Evolutionary conservation across 192 early-diverging fungal genomes (phyloP), one percentile per base, ranked within the genome.

Genomic region (Kickxella alabastrina): DNA sequence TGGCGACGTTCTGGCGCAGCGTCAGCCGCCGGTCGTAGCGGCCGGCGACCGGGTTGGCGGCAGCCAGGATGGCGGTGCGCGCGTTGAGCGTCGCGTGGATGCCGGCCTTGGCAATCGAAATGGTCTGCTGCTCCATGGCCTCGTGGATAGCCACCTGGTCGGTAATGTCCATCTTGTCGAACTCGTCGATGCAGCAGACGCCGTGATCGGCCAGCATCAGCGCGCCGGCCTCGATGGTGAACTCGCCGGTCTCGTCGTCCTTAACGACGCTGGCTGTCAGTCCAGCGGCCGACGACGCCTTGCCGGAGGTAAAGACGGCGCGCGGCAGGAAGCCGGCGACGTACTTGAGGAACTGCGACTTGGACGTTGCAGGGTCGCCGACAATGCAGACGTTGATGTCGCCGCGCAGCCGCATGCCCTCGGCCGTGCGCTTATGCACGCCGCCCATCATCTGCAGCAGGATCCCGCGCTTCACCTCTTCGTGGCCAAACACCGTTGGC

Each of bases 71-170:
- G 12, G 90, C 90, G 6, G 93, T 92, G 37, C 94, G 85, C 3
- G 94, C 94, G 65, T 94, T 97, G 43, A 97, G 77, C 24, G 90
- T 91, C 25, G 92, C 91, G 54, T 97, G 94, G 59, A 95, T 94
- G 35, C 94, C 92, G 27, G 94, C 94, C 66, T 97, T 97, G 40
- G 93, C 89, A 56, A 97, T 95, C 13, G 85, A 85, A 48, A 96
- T 98, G 7, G 94, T 98, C 69, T 98, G 95, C 79, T 98, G 95
- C 72, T 97, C 94, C 95, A 98, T 98, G 9, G 94, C 95, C 76
- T 98, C 95, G 83, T 98, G 95, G 79, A 98, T 98, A 23, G 95
- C 93, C n/a, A 97, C 93, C 68, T 96, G 94, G 77, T 98, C 95
- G 36, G 77, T 78, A 8, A 92, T 57, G 38, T 96, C 92, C 95